Base-by-base conservation (phyloP, 768 basidiomycete species). In the Basidioascus undulatus region DNA sequence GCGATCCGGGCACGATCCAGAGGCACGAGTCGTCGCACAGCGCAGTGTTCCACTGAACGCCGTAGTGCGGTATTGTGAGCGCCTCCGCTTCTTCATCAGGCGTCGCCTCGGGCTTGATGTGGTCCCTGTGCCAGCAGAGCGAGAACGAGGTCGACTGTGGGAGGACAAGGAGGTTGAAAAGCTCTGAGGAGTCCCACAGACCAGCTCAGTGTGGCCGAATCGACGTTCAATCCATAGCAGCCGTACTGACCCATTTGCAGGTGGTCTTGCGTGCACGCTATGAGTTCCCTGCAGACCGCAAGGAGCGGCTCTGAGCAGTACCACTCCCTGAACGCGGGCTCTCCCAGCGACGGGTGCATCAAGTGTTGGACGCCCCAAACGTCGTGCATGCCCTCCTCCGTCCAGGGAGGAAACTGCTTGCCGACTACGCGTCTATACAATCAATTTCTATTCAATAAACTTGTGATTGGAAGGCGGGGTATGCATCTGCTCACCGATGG, bases 31-130 rank as follows among this genome's bases (percentile, higher is more conserved):
- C 77, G 31, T 65, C 61, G 46, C 73, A 72, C 24, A 81, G 59
- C 0, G 75, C 76, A 0, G 75, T 71, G 50, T 80, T 81, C 76
- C 76, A 81, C 58, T 82, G 76, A 0, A 78, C 76, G 2, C 76
- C 77, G 50, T 70, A 64, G 38, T 72, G 68, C 67, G 71, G 74
- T 26, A 65, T 56, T 8, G 57, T 55, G 2, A 82, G 65, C 4
- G 70, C 70, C 10, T 57, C 52, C 1, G 52, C 53, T 49, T 81
- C 79, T 46, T 80, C 73, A 11, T 72, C 68, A 15, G 61, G 54
- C 0, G 60, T 65, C 0, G 70, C 74, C 19, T 62, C 59, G 50
- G 71, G 71, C 23, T 56, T 59, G n/a, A n/a, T n/a, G n/a, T n/a
- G n/a, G n/a, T n/a, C n/a, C n/a, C n/a, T n/a, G n/a, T n/a, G n/a